Evolutionary conservation across 108 stramenopile species (phyloP).

Genomic region (Pinguiococcus pyrenoidosus): DNA sequence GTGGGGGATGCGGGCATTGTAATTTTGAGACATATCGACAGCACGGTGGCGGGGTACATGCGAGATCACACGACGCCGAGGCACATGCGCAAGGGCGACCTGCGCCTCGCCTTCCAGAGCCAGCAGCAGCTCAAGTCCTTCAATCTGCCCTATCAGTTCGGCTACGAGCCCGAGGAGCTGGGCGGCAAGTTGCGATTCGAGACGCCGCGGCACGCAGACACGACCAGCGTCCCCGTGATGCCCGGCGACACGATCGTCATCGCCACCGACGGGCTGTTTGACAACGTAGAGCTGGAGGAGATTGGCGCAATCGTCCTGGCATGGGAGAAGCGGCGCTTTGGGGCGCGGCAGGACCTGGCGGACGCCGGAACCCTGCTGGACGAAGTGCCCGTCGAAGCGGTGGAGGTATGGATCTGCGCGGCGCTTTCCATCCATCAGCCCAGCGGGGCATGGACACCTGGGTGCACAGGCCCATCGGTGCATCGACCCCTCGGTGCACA

Average conservation of each 20-base stretch:
- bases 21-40: slow-evolving; percentile 82
- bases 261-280: slow-evolving; percentile 90
- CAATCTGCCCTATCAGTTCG: slow-evolving; percentile 89
- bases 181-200: slow-evolving; percentile 55
- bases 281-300: slow-evolving; percentile 88
- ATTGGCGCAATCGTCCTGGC: slow-evolving; percentile 60
- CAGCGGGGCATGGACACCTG: no score
- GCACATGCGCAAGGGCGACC: slow-evolving; percentile 58
- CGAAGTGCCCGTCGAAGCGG: neutral
- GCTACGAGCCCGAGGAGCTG: slow-evolving; percentile 62
- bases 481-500: no score
- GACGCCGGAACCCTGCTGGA: slow-evolving; percentile 10
- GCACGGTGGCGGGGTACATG: slow-evolving; percentile 71
- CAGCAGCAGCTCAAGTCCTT: slow-evolving; percentile 85
- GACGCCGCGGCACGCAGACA: slow-evolving; percentile 64
- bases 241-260: slow-evolving; percentile 86
- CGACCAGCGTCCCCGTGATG: slow-evolving; percentile 67
- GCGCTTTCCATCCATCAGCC: no score
- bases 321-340: slow-evolving; percentile 75
- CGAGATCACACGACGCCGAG: slow-evolving; percentile 54
- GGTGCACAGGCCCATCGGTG: no score
- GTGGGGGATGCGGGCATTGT: slow-evolving; percentile 88
- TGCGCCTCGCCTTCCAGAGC: slow-evolving; percentile 74
- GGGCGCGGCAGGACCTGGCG: slow-evolving; percentile 20
- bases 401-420: no score